Evolutionary conservation across 805 yeast genomes (phyloP), one percentile per base, ranked within the genome.

Genomic region (Clavispora phyllophila): DNA sequence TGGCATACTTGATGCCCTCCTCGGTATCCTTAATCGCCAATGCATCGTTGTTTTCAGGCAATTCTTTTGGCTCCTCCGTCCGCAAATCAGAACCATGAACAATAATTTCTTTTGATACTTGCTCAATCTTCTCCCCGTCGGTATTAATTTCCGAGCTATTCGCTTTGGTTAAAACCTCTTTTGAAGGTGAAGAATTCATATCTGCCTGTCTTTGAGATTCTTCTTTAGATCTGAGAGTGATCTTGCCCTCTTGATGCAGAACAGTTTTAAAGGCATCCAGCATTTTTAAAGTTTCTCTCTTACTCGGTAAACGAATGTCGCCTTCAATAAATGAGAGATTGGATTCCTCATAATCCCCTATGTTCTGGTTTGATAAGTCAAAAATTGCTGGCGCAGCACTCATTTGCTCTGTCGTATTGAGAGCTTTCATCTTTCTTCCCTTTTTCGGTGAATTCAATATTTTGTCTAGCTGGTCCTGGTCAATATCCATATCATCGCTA

Each of bases 311-410:
- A 6, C 13, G 19, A 29, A 29, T 20, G 9, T 29, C 20, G 4
- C 33, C 33, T 27, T 66, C 71, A 24, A 62, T 43, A 35, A 47
- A 57, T 3, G 58, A 54, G 4, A 66, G 25, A 42, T 66, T 60
- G 3, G 52, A 50, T 42, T 64, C 72, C 6, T 58, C 65, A 39
- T 66, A 66, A 31, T 65, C 70, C 15, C 70, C 71, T 4, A 63
- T 40, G 27, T 64, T 59, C 15, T 58, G 67, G 37, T 57, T 52
- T 2, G 68, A 63, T 9, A 54, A 22, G 36, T 63, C 65, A 41
- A 51, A 54, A 5, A 58, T 31, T 1, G 54, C 41, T 2, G 50
- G 48, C 0, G 63, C 49, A 9, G 45, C 44, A 4, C 57, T 36
- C 4, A 27, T 3, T 1, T 40, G 43, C 29, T 34, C 36, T 7